phyloP scores from a whole-genome alignment of 1,284 basidiomycete genomes.

The Ustilago xerochloae region DNA sequence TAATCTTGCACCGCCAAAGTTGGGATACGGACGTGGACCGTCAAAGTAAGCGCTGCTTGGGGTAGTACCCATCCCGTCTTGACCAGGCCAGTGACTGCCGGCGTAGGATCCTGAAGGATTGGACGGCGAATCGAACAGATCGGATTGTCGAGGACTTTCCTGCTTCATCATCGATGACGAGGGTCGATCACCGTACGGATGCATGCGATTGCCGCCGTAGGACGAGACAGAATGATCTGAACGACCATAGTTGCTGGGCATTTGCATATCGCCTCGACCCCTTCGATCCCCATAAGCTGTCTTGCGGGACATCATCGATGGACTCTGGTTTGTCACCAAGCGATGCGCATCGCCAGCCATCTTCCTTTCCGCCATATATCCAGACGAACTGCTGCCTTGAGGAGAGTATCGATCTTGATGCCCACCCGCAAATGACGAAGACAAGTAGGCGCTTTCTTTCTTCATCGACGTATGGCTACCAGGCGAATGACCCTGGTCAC shows the following conservation, averaged over 20 bases:
- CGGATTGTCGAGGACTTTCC: slow-evolving; percentile 11
- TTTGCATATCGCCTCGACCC: slow-evolving; percentile 10
- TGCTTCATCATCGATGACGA: slow-evolving; percentile 9
- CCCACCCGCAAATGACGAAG: slow-evolving; percentile 1
- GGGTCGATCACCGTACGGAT: slow-evolving; percentile 30
- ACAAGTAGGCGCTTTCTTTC: background rate
- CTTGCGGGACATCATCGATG: slow-evolving; percentile 9
- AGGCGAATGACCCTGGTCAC: background rate
- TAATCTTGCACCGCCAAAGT: background rate
- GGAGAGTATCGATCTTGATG: slow-evolving; percentile 13
- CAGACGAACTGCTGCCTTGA: slow-evolving; percentile 3
- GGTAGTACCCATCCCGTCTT: slow-evolving; percentile 1
- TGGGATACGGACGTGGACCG: slow-evolving; percentile 3
- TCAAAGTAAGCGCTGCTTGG: slow-evolving; percentile 14
- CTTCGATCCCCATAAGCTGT: slow-evolving; percentile 6
- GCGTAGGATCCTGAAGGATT: slow-evolving; percentile 1
- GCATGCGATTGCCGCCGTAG: slow-evolving; percentile 25
- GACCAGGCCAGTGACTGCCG: slow-evolving; percentile 19
- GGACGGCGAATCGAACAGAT: slow-evolving; percentile 1
- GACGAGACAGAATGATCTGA: slow-evolving; percentile 2
- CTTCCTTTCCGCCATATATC: slow-evolving; percentile 13
- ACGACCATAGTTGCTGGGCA: slow-evolving; percentile 8
- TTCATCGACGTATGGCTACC: slow-evolving; percentile 1
- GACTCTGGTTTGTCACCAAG: background rate
- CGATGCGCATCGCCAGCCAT: slow-evolving; percentile 2